These are phyloP conservation scores for Fusarium anguioides DNA, from an alignment of 2,329 filamentous ascomycete species.

Conservation along the genomic window DNA sequence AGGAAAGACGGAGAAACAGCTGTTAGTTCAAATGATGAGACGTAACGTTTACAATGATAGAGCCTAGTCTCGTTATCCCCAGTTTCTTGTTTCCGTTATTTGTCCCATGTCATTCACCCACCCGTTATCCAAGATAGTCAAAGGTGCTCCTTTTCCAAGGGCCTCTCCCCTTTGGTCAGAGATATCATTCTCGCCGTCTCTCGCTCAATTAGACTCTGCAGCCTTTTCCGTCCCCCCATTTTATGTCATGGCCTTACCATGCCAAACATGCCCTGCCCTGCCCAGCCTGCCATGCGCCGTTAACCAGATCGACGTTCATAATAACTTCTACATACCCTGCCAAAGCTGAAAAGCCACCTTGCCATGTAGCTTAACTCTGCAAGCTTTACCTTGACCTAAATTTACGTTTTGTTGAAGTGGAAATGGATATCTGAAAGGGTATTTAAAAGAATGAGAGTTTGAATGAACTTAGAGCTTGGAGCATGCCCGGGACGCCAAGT, in stretches of 20 bases:
- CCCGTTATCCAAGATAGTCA: constrained; percentile 8
- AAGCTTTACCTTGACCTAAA: not conserved
- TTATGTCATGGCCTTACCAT: constrained; percentile 3
- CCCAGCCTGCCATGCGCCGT: constrained; percentile 21
- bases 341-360: constrained; percentile 3
- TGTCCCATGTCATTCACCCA: constrained; percentile 6
- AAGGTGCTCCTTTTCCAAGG: constrained; percentile 13
- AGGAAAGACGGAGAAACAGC: not conserved
- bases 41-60: constrained; percentile 3
- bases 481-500: constrained; percentile 36
- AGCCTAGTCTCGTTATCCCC: constrained; percentile 9
- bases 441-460: constrained; percentile 24
- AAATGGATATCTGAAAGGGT: not conserved
- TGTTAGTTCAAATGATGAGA: constrained; percentile 1
- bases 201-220: constrained; percentile 12
- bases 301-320: constrained; percentile 21
- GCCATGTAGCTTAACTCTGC: not conserved
- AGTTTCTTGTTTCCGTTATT: constrained; percentile 1
- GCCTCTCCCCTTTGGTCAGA: constrained; percentile 4
- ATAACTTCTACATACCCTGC: constrained; percentile 15
- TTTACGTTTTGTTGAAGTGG: not conserved
- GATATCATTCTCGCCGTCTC: constrained; percentile 11
- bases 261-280: constrained; percentile 6
- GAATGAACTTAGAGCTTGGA: constrained; percentile 30
- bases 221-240: constrained; percentile 6